These are phyloP conservation scores for Pseudocercospora fijiensis DNA, from an alignment of 2,329 filamentous ascomycete species.

Conservation along the genomic window DNA sequence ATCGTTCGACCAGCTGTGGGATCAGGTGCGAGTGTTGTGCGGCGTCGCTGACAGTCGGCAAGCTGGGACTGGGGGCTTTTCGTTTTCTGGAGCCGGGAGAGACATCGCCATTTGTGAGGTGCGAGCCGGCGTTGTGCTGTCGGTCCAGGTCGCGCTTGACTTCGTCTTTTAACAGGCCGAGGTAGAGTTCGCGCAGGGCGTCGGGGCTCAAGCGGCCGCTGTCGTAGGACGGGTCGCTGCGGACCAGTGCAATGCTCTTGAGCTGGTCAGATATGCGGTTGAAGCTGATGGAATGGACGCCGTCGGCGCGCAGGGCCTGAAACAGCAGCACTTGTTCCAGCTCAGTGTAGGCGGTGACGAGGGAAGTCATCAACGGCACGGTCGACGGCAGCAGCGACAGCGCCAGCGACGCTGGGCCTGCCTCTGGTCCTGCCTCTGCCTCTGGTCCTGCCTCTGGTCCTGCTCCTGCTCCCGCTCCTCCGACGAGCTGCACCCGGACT, in stretches of 20 bases:
- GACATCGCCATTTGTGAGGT: conserved; percentile 47
- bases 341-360: conserved; percentile 67
- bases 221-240: conserved; percentile 69
- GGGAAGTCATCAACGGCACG: conserved; percentile 48
- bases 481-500: neutral
- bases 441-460: no score
- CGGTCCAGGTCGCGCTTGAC: conserved; percentile 47
- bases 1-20: conserved; percentile 66
- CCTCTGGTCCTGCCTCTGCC: neutral
- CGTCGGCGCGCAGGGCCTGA: conserved; percentile 70
- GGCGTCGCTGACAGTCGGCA: conserved; percentile 66
- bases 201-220: conserved; percentile 71
- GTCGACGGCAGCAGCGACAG: neutral
- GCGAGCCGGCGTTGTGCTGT: conserved; percentile 29
- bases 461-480: neutral
- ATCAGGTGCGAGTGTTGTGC: conserved; percentile 66
- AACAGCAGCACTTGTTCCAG: conserved; percentile 86
- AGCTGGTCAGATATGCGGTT: conserved; percentile 71
- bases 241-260: conserved; percentile 70
- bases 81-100: conserved; percentile 65
- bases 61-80: conserved; percentile 66
- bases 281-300: conserved; percentile 65
- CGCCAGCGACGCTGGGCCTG: conserved; percentile 1
- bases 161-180: conserved; percentile 74
- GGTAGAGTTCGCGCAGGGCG: conserved; percentile 74